Conservation (phyloP, 306 rosid genomes). For the Boehmeria nivea region DNA sequence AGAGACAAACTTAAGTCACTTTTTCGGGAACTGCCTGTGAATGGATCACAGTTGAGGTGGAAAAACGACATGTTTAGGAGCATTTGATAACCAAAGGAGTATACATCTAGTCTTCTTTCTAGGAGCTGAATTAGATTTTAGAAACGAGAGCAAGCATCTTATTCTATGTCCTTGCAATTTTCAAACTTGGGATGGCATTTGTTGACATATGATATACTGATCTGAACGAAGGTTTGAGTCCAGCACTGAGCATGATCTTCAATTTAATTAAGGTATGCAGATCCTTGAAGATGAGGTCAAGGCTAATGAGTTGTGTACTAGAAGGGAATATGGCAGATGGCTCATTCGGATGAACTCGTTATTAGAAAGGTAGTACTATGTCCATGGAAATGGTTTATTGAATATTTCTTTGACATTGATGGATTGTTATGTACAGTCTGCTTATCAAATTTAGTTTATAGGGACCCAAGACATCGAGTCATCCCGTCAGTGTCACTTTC, state of each 20-base stretch:
- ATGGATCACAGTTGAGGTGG: too few species aligned
- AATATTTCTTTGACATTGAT: not conserved
- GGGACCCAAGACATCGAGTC: slow-evolving; percentile 60
- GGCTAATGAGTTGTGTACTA: slow-evolving; percentile 75
- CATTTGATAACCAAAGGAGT: too few species aligned
- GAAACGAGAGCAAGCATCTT: too few species aligned
- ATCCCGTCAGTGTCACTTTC: slow-evolving; percentile 53
- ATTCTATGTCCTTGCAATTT: too few species aligned
- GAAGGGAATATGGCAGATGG: slow-evolving; percentile 95
- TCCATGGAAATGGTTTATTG: slow-evolving; percentile 8
- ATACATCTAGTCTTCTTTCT: too few species aligned
- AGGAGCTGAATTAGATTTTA: too few species aligned
- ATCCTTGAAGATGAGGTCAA: slow-evolving; percentile 70
- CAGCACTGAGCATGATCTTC: slow-evolving; percentile 32
- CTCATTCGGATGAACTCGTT: slow-evolving; percentile 53
- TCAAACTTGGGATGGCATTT: too few species aligned
- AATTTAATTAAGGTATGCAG: slow-evolving; percentile 52
- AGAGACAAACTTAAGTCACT: too few species aligned
- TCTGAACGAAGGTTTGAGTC: too few species aligned
- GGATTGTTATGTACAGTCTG: slow-evolving; percentile 6
- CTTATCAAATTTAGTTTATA: slow-evolving; percentile 32
- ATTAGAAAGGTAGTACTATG: slow-evolving; percentile 62
- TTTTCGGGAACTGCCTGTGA: too few species aligned
- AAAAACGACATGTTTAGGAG: too few species aligned
- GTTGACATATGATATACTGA: too few species aligned